Base-by-base conservation (phyloP, 768 basidiomycete genomes). In the Termitomyces sp. region DNA sequence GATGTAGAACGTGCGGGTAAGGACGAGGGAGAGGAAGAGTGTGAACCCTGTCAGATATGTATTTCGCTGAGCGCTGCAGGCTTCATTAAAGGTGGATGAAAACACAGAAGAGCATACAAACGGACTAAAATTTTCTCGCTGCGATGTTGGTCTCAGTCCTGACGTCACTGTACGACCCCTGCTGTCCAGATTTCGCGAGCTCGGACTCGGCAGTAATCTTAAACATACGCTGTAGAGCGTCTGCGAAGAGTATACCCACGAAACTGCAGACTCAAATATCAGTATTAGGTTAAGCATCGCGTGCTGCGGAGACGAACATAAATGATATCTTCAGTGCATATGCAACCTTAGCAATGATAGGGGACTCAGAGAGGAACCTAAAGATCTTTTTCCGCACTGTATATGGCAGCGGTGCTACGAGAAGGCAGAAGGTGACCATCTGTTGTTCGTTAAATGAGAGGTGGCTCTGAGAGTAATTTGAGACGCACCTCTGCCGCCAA, bases 301-400 rank as follows among this genome's bases (percentile, higher is more conserved):
- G 14, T 56, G 48, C 23, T 45, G 63, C 56, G 70, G 66, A 47
- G 50, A 71, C 83, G 45, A 56, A 91, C 90, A 97, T 94, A 78
- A 96, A 97, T 9, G 91, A 87, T 58, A 97, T 96, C 70, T 96
- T 96, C 66, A 97, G 79, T 21, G 77, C 94, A 68, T 97, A 97
- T 7, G 93, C 91, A 56, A 96, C 62, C 64, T 94, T 95, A 19
- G 90, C 92, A 53, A 94, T 75, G 56, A 87, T 68, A 54, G 78
- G 73, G 50, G 81, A 91, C 59, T 84, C 82, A 0, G 85, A 82
- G 50, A 90, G 77, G 73, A 88, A 91, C 21, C 70, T 74, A 63
- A 96, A 92, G 48, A 95, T 68, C 0, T 71, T 71, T 75, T 89
- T 87, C 67, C 83, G 83, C 60, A 92, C 62, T 6, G 75, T 69